Base-by-base conservation (phyloP, 164 flowering plant genomes). In the Akebia trifoliata region DNA sequence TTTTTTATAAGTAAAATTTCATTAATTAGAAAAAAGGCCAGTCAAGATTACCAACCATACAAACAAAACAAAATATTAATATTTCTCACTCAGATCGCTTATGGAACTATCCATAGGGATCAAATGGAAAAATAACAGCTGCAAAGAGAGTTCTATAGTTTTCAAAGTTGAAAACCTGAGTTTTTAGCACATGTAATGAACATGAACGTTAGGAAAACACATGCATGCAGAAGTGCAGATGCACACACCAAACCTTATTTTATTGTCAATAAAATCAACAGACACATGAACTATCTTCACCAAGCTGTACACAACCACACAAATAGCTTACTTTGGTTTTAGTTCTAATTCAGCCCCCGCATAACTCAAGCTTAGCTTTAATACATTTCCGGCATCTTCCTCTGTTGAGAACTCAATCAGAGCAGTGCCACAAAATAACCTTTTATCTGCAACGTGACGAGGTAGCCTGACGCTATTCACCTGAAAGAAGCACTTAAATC, bases 391-490 rank as follows among this genome's bases (percentile, higher is more conserved):
- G 8, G 85, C 91, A 62, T 86, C 97, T 73, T 86, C 95, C 72
- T 82, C 95, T 0, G 84, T 46, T 48, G 97, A 83, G 54, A 90
- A 88, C 64, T 94, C 99, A 56, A 94, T 45, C 64, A 90, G 66
- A 47, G 96, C 97, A 68, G 84, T 81, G 14, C 99, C 96, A 71
- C 85, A 81, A 52, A 88, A 88, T n/a, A 76, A 22, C 64, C 71
- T 83, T 62, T 80, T 90, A 65, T 83, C 87, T 10, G 80, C 81
- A 67, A 85, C 89, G 80, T 83, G 97, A 40, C 85, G 87, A 50
- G 99, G 97, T 48, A 90, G 75, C 73, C 97, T 83, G 53, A 90
- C 81, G 63, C 97, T 84, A 58, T 81, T 84, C 68, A 93, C 96
- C 99, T 93, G 77, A 50, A 76, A 47, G 21, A 66, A 37, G 7